Base-by-base conservation (phyloP, 495 filamentous ascomycete species). In the Tetracladium marchalianum region DNA sequence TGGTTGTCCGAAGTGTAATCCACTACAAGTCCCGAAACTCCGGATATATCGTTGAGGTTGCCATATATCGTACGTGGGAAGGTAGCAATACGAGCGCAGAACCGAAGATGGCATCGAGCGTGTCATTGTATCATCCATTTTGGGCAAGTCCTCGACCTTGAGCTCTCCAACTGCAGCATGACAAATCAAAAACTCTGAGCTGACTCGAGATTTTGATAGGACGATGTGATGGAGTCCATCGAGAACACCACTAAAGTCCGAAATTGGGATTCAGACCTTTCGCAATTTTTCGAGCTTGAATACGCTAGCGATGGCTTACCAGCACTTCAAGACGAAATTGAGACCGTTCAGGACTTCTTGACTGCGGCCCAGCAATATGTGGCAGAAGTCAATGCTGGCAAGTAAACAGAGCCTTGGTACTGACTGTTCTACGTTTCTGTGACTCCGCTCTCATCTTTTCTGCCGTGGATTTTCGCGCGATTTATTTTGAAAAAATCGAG, bases 11-110 rank as follows among this genome's bases (percentile, higher is more conserved):
- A 50, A 69, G 73, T 0, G 59, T 73, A 0, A 57, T 78, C 31
- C 62, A 61, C 13, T 78, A 72, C 41, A 58, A 56, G 8, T 56
- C 78, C 35, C 68, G 65, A 40, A 51, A 47, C 1, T 73, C 72
- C 0, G 62, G 65, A 0, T 78, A 76, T 43, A 62, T 75, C 4
- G 55, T 82, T 4, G 73, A 83, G 47, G 60, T 83, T 16, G 62
- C 72, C 12, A 62, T 78, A 5, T 76, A 76, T 49, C 76, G 76
- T 42, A 64, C 58, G 17, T 80, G 78, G 61, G 51, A 50, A 19
- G 61, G 51, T 13, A 44, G 50, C 19, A 31, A 54, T 16, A 54
- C 49, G 4, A 38, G 9, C 5, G 4, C 5, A 12, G 47, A 38
- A 5, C 47, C 52, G 18, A 51, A 46, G 5, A 44, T 58, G 37